These are phyloP conservation scores for Xylogone sp. DNA, from an alignment of 2,329 filamentous ascomycete genomes.

Conservation along the genomic window DNA sequence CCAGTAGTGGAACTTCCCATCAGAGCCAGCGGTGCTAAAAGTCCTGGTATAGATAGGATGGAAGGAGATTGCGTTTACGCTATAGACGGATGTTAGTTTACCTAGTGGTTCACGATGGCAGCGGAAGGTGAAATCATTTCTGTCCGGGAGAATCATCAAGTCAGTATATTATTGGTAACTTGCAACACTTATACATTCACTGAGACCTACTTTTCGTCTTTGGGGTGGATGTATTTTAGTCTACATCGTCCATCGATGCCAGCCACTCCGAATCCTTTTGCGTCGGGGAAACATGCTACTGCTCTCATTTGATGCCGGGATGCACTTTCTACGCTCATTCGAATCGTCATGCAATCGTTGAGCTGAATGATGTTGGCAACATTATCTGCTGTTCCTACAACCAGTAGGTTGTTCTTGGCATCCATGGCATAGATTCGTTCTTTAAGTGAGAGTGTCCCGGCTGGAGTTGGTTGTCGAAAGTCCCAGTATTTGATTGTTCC, in stretches of 20 bases:
- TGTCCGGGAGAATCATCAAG: slow-evolving; percentile 24
- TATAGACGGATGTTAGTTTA: slow-evolving; percentile 78
- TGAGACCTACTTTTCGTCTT: slow-evolving; percentile 67
- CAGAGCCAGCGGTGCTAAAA: slow-evolving; percentile 87
- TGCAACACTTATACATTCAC: no score
- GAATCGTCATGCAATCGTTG: slow-evolving; percentile 78
- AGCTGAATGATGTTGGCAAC: slow-evolving; percentile 93
- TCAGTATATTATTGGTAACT: no score
- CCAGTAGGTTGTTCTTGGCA: slow-evolving; percentile 77
- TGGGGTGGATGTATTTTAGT: slow-evolving; percentile 90
- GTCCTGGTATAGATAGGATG: slow-evolving; percentile 89
- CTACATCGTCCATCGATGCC: slow-evolving; percentile 90
- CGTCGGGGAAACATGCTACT: slow-evolving; percentile 87
- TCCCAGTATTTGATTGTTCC: slow-evolving; percentile 88
- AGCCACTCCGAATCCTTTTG: slow-evolving; percentile 83
- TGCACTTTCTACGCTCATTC: slow-evolving; percentile 89
- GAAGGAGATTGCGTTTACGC: slow-evolving; percentile 94
- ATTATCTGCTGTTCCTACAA: slow-evolving; percentile 84
- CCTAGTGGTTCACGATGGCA: slow-evolving; percentile 80
- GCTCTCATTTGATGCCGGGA: slow-evolving; percentile 95
- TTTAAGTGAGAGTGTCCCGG: slow-evolving; percentile 59
- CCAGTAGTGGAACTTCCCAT: slow-evolving; percentile 95
- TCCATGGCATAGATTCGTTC: slow-evolving; percentile 88
- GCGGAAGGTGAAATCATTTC: slow-evolving; percentile 95
- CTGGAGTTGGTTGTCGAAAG: slow-evolving; percentile 57